A percentile compares a stretch with the other conserved stretches of the same genome.
Evolutionary conservation across 345 rosid species (phyloP).

Genomic region (Eucalyptus viminalis): DNA sequence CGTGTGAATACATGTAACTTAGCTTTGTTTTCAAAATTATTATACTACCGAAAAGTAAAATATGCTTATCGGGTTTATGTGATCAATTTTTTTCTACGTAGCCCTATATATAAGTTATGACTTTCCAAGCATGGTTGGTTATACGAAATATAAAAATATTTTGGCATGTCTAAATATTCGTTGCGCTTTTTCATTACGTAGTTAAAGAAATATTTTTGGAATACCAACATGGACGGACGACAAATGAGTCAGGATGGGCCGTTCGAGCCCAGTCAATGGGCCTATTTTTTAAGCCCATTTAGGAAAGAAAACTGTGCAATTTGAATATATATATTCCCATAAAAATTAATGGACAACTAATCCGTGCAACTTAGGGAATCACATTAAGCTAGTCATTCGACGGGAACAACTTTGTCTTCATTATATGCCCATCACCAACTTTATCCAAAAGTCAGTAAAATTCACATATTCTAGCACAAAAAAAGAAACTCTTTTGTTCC

Average conservation of each 20-base stretch:
- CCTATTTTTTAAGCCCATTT: not conserved
- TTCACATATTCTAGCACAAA: not conserved
- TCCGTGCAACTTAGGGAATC: not conserved
- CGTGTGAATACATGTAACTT: not conserved
- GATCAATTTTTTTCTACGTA: not conserved
- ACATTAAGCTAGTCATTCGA: not conserved
- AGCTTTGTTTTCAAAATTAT: not conserved
- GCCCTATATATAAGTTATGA: not conserved
- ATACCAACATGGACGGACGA: not conserved
- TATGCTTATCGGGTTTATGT: not conserved
- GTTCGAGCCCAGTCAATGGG: not conserved
- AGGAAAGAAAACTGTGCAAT: not conserved
- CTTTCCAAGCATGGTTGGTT: not conserved
- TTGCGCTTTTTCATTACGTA: not conserved
- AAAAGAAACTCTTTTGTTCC: not conserved
- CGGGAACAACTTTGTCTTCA: not conserved
- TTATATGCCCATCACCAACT: not conserved
- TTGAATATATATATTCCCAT: not conserved
- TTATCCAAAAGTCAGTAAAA: not conserved
- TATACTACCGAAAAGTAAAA: not conserved
- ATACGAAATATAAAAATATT: too few species aligned
- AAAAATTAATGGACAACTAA: not conserved
- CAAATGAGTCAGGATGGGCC: not conserved
- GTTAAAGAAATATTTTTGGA: not conserved
- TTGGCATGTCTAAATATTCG: not conserved